These are phyloP conservation scores for Eucalyptus pumila DNA, from an alignment of 345 rosid genomes.

Conservation along the genomic window DNA sequence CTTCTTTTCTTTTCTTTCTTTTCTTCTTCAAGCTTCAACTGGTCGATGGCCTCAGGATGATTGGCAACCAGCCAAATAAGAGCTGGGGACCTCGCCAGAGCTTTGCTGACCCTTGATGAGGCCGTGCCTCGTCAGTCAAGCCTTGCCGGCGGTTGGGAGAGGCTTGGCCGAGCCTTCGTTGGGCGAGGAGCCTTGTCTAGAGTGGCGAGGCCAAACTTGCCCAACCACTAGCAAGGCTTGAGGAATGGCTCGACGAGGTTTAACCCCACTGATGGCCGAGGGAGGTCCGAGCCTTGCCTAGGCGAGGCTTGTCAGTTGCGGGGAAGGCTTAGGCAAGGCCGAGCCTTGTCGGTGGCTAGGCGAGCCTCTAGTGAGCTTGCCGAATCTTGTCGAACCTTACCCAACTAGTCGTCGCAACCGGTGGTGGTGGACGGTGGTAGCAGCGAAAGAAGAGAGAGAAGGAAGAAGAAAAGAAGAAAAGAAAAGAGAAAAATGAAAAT, in stretches of 20 bases:
- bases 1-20: too few species aligned
- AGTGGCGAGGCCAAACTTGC: too few species aligned
- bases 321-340: too few species aligned
- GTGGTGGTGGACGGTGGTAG: fast-evolving
- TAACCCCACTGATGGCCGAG: fast-evolving
- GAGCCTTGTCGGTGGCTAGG: fast-evolving
- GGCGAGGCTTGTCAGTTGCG: fast-evolving
- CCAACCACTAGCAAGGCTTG: fast-evolving
- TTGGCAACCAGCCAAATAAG: fast-evolving
- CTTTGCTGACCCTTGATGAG: fast-evolving
- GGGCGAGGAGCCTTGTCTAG: too few species aligned
- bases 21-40: too few species aligned
- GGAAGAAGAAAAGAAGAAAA: too few species aligned
- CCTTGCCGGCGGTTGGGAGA: fast-evolving
- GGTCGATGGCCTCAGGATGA: fast-evolving
- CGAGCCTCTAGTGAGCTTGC: fast-evolving
- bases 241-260: fast-evolving
- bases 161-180: too few species aligned
- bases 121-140: fast-evolving
- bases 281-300: too few species aligned
- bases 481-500: too few species aligned
- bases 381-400: fast-evolving
- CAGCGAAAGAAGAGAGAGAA: too few species aligned
- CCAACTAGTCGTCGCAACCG: fast-evolving
- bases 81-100: fast-evolving